Evolutionary conservation across 495 filamentous ascomycete genomes (phyloP), one percentile per base, ranked within the genome.

Genomic region (Venustampulla echinocandica): DNA sequence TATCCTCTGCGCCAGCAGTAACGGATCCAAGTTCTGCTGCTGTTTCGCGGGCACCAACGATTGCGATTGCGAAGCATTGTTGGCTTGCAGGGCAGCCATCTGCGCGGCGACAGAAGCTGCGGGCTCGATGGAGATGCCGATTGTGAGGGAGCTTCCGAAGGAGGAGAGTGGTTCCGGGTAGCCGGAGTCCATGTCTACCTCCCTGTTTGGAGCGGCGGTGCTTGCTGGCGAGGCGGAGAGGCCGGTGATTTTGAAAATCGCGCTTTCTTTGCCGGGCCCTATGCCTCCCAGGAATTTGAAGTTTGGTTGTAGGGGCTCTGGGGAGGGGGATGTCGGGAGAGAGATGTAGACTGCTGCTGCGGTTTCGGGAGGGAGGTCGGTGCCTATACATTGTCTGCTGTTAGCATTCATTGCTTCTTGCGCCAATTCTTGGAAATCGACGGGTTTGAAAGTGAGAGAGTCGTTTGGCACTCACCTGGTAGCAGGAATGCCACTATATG

Each of bases 401-500:
- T 7, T 7, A 14, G 13, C n/a, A 35, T 10, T 7, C n/a, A n/a
- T 35, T 10, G 37, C 22, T 6, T 37, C 15, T 40, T 40, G 37
- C 37, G 37, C 37, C 10, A n/a, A 9, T n/a, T n/a, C n/a, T n/a
- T n/a, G n/a, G n/a, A n/a, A n/a, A n/a, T n/a, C n/a, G n/a, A n/a
- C n/a, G n/a, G n/a, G n/a, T n/a, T n/a, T n/a, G n/a, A n/a, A n/a
- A n/a, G n/a, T n/a, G n/a, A n/a, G n/a, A n/a, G n/a, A n/a, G n/a
- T n/a, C n/a, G n/a, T 6, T 11, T 7, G 4, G n/a, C 6, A 22
- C 18, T n/a, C 17, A 40, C 37, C 37, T 1, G 92, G 92, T 5
- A 95, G 80, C 30, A 96, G 68, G 71, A 99, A 97, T 52, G 95
- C 78, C 51, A 86, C 83, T 44, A 99, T 67, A 53, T 96, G 87